Evolutionary conservation across 352 stramenopile genomes (phyloP).

Genomic region (Halophytophthora polymorphica): DNA sequence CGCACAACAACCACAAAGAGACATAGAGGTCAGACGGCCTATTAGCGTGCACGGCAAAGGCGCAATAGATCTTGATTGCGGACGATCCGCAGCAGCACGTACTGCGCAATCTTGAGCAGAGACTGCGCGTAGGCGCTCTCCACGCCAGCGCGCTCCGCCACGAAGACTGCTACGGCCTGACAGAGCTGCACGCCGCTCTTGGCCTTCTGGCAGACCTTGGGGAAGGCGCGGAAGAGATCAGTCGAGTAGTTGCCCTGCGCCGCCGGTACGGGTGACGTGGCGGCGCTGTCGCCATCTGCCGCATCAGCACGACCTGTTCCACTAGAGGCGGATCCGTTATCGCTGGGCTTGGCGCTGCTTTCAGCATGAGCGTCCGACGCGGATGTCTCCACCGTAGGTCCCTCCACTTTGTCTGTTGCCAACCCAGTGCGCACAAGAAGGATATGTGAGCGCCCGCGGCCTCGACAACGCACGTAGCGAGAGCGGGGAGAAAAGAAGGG

Average conservation of each 20-base stretch:
- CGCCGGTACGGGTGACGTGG: conserved; percentile 5
- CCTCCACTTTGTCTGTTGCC: conserved; percentile 3
- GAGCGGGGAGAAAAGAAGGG: neutral
- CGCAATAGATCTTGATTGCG: neutral
- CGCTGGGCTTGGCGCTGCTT: conserved; percentile 8
- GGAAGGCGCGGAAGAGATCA: conserved; percentile 70
- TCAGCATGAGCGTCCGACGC: neutral
- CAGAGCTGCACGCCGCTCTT: conserved; percentile 77
- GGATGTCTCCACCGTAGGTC: conserved; percentile 14
- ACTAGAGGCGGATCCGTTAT: neutral
- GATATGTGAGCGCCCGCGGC: no score
- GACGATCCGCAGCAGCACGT: neutral
- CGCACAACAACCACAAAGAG: neutral
- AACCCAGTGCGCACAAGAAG: neutral
- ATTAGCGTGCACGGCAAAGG: neutral
- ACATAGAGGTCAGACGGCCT: neutral
- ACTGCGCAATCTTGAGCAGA: conserved; percentile 62
- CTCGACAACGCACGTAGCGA: neutral
- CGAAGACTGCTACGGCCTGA: conserved; percentile 60
- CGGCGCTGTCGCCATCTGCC: neutral
- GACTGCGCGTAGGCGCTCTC: conserved; percentile 64
- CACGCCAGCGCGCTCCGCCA: conserved; percentile 52
- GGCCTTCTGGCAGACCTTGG: conserved; percentile 67
- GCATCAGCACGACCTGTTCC: no score
- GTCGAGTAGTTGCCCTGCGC: conserved; percentile 46